Percentiles rank a stretch among this genome's conserved stretches.
Evolutionary conservation across 2,329 filamentous ascomycete species (phyloP).

Genomic region (Phialophora chinensis): DNA sequence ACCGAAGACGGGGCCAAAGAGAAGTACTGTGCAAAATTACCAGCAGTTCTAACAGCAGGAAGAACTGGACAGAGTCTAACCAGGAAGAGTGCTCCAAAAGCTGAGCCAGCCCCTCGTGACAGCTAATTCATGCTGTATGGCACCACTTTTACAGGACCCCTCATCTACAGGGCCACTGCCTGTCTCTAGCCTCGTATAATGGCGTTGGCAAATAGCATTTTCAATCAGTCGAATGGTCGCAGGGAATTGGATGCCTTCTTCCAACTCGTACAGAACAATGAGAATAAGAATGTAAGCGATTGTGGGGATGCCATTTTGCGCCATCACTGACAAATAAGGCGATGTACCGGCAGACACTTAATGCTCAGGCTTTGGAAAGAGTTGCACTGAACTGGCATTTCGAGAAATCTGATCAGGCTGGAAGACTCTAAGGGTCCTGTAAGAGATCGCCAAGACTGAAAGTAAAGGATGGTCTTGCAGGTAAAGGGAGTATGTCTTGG

Average conservation of each 20-base stretch:
- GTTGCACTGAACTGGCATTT: slow-evolving; percentile 2
- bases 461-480: not conserved
- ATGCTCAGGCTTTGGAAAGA: not conserved
- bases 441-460: not conserved
- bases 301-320: slow-evolving; percentile 1
- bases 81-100: slow-evolving; percentile 4
- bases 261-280: slow-evolving; percentile 3
- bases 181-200: not conserved
- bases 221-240: slow-evolving; percentile 3
- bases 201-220: slow-evolving; percentile 5
- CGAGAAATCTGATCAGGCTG: slow-evolving; percentile 5
- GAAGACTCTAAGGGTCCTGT: not conserved
- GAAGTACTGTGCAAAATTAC: slow-evolving; percentile 4
- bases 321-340: slow-evolving; percentile 4
- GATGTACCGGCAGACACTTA: slow-evolving; percentile 1
- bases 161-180: slow-evolving; percentile 1
- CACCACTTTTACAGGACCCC: not conserved
- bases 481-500: not conserved
- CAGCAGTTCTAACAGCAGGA: slow-evolving; percentile 2
- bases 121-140: slow-evolving; percentile 2
- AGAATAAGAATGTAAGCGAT: slow-evolving; percentile 3
- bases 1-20: slow-evolving; percentile 3
- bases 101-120: slow-evolving; percentile 1
- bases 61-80: not conserved
- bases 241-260: slow-evolving; percentile 5